These are phyloP conservation scores for Leccinum pallidistipes DNA, from an alignment of 1,284 basidiomycete genomes.

Conservation along the genomic window DNA sequence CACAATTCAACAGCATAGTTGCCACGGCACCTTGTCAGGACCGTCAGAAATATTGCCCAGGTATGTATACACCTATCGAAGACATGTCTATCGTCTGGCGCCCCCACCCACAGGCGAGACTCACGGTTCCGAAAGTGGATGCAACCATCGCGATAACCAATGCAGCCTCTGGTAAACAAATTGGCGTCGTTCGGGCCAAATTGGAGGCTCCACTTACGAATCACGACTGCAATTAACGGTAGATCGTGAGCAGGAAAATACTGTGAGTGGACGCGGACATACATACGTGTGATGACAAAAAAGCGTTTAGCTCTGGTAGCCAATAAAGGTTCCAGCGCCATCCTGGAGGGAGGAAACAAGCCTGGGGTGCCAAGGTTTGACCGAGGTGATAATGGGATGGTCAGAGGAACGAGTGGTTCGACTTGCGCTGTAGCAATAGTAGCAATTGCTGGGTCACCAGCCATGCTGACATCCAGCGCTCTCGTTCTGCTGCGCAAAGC, in stretches of 20 bases:
- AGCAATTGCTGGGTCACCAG: background rate
- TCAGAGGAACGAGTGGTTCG: background rate
- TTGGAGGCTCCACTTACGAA: slow-evolving; percentile 40
- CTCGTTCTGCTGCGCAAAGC: background rate
- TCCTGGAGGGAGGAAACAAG: slow-evolving; percentile 32
- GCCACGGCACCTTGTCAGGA: slow-evolving; percentile 52
- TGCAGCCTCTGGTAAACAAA: slow-evolving; percentile 42
- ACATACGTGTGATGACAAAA: slow-evolving; percentile 64
- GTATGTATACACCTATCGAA: slow-evolving; percentile 51
- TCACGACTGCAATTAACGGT: slow-evolving; percentile 36
- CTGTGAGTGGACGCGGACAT: background rate
- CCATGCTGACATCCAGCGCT: background rate
- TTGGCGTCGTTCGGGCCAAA: slow-evolving; percentile 8
- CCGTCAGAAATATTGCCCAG: slow-evolving; percentile 40
- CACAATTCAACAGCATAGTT: slow-evolving; percentile 3
- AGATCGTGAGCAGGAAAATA: slow-evolving; percentile 10
- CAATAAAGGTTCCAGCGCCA: slow-evolving; percentile 67
- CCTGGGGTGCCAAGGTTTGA: slow-evolving; percentile 12
- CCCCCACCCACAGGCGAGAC: slow-evolving; percentile 9
- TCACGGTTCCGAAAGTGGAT: slow-evolving; percentile 52
- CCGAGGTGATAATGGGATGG: slow-evolving; percentile 5
- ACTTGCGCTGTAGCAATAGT: background rate
- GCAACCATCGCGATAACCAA: slow-evolving; percentile 56
- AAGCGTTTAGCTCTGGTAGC: slow-evolving; percentile 64
- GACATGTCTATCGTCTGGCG: slow-evolving; percentile 1